A percentile compares a stretch with the other conserved stretches of the same genome.
Conservation (phyloP, 2,329 filamentous ascomycete species). For the Sporothrix phasma region DNA sequence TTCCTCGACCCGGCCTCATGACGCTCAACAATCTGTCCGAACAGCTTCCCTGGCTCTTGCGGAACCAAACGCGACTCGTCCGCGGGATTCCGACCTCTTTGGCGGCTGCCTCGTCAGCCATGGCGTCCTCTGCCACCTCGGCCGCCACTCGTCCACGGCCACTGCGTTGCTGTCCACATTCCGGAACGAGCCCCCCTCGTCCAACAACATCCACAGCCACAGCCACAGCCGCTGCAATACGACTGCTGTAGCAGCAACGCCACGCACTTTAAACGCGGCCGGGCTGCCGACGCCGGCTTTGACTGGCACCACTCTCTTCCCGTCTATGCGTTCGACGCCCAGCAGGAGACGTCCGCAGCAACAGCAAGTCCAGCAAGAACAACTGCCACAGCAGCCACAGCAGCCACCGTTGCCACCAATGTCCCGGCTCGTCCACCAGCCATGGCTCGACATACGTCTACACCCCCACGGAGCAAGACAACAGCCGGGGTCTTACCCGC, state of each 20-base stretch:
- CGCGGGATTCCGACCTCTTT: neutral
- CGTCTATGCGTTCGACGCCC: constrained; percentile 6
- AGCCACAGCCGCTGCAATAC: neutral
- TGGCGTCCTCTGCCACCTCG: neutral
- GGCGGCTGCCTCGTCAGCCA: neutral
- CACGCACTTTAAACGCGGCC: neutral
- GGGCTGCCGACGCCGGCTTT: constrained; percentile 3
- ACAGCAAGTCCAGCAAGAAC: too few relatives aligned
- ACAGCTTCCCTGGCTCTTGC: constrained; percentile 48
- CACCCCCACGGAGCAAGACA: constrained; percentile 8
- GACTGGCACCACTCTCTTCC: constrained; percentile 5
- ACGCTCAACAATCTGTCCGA: constrained; percentile 51
- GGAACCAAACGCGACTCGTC: constrained; percentile 32
- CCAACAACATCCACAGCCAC: neutral
- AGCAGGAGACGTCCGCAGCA: constrained; percentile 28
- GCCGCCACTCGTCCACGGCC: constrained; percentile 3
- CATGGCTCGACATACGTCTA: constrained; percentile 25
- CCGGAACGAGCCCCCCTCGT: constrained; percentile 1
- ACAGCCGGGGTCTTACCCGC: neutral
- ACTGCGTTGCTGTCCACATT: constrained; percentile 13
- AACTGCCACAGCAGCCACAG: constrained; percentile 22
- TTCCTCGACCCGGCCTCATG: constrained; percentile 41
- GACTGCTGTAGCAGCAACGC: neutral
- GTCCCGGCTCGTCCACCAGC: constrained; percentile 6
- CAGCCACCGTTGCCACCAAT: constrained; percentile 23